Base-by-base conservation (phyloP, 2,329 filamentous ascomycete genomes). In the Ophiocordyceps sinensis region DNA sequence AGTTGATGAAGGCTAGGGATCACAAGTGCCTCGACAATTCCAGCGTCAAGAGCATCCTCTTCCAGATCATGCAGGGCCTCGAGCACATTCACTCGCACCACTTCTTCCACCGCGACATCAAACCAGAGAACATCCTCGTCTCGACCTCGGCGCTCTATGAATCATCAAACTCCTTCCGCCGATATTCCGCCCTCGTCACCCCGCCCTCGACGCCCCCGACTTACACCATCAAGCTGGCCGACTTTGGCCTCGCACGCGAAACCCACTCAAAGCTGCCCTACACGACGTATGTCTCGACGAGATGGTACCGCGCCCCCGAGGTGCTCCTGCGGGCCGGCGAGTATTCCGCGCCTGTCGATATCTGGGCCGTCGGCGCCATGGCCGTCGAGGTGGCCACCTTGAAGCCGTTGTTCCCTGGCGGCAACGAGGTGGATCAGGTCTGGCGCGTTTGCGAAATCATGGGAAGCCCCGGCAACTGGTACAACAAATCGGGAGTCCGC, bases 371-470 rank as follows among this genome's bases (percentile, higher is more conserved):
- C 35, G 91, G 91, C 53, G 91, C 91, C 17, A 98, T 98, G 91
- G 91, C 91, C 7, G 91, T 98, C 11, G 91, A 98, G 60, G 84
- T 98, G 47, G 91, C 91, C 23, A 98, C 91, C 0, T 61, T 98
- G 44, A 98, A 96, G 67, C 91, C 91, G 15, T 68, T 98, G 11
- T 98, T 98, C 69, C 91, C 91, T 11, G 91, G 91, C 52, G 86
- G 87, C 55, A 98, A 98, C 58, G 91, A 98, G 66, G 91, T 98
- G 1, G 91, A 98, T 53, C 91, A 98, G 61, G 91, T 98, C 2
- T 98, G 91, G 91, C 81, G 91, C 51, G 85, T 98, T 0, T 98
- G 91, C 58, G 91, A 98, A 60, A 94, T 98, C 44, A 98, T 98
- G 91, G 91, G 91, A 39, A 96, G 89, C 65, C 91, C 91, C 3